phyloP scores from a whole-genome alignment of 495 filamentous ascomycete genomes.

The Geoglossum glabrum region DNA sequence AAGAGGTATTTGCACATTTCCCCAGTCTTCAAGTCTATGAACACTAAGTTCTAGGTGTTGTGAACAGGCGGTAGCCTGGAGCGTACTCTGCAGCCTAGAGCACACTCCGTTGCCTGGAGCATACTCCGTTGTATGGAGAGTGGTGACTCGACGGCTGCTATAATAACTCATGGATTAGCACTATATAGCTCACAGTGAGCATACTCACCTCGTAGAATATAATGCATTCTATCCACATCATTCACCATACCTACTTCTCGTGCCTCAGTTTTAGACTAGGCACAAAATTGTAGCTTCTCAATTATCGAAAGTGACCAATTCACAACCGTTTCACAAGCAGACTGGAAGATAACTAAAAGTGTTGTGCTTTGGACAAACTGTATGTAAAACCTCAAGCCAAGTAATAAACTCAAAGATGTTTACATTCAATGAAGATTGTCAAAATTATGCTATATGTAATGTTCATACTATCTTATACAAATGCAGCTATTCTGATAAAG shows the following conservation, averaged over 20 bases:
- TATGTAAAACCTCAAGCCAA: neutral
- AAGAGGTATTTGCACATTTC: neutral
- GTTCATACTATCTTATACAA: neutral
- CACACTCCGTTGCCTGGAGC: too few species aligned
- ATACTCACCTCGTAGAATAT: too few species aligned
- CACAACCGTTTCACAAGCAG: neutral
- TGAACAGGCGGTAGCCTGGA: too few species aligned
- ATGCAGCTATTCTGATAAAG: neutral
- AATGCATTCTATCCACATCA: too few species aligned
- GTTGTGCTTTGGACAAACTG: neutral
- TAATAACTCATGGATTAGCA: too few species aligned
- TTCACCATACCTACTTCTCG: too few species aligned
- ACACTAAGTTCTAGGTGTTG: neutral
- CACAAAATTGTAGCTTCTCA: neutral
- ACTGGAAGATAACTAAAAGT: neutral
- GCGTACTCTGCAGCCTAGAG: too few species aligned
- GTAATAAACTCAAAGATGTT: neutral
- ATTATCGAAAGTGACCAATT: neutral
- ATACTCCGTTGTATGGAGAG: too few species aligned
- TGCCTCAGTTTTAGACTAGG: neutral
- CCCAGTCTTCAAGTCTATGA: neutral
- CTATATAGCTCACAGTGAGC: too few species aligned
- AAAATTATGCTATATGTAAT: neutral
- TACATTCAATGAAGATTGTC: neutral
- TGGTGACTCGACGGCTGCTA: too few species aligned